phyloP scores from a whole-genome alignment of 305 asterid genomes.

The Salvia sclarea region DNA sequence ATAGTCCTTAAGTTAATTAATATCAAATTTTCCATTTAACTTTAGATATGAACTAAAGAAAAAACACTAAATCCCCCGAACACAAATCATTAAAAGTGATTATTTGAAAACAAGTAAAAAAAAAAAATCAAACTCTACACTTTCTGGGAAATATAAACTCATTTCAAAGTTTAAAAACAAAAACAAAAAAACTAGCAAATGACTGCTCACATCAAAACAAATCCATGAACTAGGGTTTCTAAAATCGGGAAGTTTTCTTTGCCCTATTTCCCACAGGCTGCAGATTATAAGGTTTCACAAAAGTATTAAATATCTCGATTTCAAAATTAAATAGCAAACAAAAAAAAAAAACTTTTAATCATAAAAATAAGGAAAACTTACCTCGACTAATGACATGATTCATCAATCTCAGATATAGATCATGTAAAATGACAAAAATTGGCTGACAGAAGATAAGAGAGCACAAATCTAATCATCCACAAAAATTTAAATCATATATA shows the following conservation, averaged over 20 bases:
- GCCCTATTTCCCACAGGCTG: not conserved
- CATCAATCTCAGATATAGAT: not conserved
- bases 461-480: constrained; percentile 35
- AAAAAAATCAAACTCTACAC: not conserved
- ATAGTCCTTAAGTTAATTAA: too few species aligned
- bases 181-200: not conserved
- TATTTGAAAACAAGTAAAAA: not conserved
- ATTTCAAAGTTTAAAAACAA: not conserved
- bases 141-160: not conserved
- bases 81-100: not conserved
- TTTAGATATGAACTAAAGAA: not conserved
- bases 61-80: not conserved
- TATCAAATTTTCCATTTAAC: not conserved
- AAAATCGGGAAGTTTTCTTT: not conserved
- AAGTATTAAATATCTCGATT: not conserved
- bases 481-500: not conserved
- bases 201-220: too few species aligned
- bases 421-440: not conserved
- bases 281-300: constrained; percentile 14
- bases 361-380: not conserved
- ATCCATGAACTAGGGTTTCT: not conserved
- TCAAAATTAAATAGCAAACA: not conserved
- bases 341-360: not conserved
- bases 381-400: not conserved
- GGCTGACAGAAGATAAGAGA: constrained; percentile 41